Percentiles rank a stretch among this genome's conserved stretches.
phyloP scores from a whole-genome alignment of 1,284 basidiomycete genomes.

The Pulchroboletus neoregius region DNA sequence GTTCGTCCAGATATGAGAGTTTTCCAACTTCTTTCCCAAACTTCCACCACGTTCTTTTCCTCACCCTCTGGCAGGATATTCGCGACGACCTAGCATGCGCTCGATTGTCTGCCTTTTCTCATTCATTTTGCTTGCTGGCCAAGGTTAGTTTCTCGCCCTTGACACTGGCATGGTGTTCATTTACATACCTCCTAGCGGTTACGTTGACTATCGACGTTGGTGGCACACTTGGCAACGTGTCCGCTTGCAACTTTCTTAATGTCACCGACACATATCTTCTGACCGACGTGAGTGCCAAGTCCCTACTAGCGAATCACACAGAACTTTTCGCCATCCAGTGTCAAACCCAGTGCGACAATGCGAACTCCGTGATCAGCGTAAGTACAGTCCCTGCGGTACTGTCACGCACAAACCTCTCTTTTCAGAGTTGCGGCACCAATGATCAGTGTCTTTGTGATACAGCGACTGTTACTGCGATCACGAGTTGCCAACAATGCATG shows the following conservation, averaged over 20 bases:
- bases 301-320: not conserved
- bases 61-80: constrained; percentile 17
- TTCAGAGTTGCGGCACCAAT: constrained; percentile 32
- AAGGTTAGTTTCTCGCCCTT: constrained; percentile 39
- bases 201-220: constrained; percentile 51
- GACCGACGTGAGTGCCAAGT: constrained; percentile 36
- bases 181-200: constrained; percentile 39
- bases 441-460: constrained; percentile 50
- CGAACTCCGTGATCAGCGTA: constrained; percentile 37
- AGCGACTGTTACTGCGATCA: constrained; percentile 39
- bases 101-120: constrained; percentile 32
- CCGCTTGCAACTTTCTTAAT: constrained; percentile 43
- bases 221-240: constrained; percentile 35
- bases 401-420: not conserved
- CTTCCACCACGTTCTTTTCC: not conserved
- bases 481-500: constrained; percentile 61
- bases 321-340: constrained; percentile 40
- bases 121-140: constrained; percentile 46
- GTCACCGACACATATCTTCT: constrained; percentile 40
- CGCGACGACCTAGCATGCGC: constrained; percentile 22
- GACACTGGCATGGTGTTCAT: not conserved
- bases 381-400: constrained; percentile 21
- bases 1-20: not conserved
- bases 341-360: constrained; percentile 36
- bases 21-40: not conserved